Base-by-base conservation (phyloP, 768 basidiomycete genomes). In the Tulasnella calospora region DNA sequence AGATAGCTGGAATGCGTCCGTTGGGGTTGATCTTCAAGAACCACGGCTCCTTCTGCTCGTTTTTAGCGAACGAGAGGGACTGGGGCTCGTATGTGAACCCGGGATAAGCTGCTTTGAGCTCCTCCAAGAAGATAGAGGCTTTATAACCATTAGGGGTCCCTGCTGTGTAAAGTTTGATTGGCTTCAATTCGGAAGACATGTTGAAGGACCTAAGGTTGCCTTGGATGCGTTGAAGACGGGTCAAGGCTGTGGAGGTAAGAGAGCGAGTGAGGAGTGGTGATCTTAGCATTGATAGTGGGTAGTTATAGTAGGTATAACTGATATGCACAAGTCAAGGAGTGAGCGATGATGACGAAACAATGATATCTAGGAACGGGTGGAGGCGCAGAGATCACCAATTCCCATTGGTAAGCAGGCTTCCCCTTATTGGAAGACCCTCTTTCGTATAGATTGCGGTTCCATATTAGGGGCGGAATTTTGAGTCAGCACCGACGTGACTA, bases 11-110 rank as follows among this genome's bases (percentile, higher is more conserved):
- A 3, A 44, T 12, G 13, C 44, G 44, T 44, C 44, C 87, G 41
- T 92, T 93, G 9, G 91, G 92, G 83, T 92, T 92, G 81, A 91
- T 82, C 57, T 79, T 23, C 1, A 95, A 87, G 85, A 91, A 95
- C 92, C 92, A 94, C 0, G 88, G 88, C 82, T 92, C 89, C 85
- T 17, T 44, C 17, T 95, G 94, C 23, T 86, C 85, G 81, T 91
- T 91, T 79, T 88, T 89, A 21, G 83, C 83, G 80, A 95, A 86
- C 79, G 89, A 85, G 80, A 96, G 79, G 73, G 73, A 82, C 81
- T 12, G 10, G 27, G 27, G 10, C 57, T 84, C 83, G 78, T 85
- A 85, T 35, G 88, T 80, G 15, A 84, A 73, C 41, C 87, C 86
- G 21, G 51, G 51, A 79, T 91, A 89, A n/a, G 85, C 84, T 33